phyloP scores from a whole-genome alignment of 1,284 basidiomycete species.

The Trichosporon ovoides region DNA sequence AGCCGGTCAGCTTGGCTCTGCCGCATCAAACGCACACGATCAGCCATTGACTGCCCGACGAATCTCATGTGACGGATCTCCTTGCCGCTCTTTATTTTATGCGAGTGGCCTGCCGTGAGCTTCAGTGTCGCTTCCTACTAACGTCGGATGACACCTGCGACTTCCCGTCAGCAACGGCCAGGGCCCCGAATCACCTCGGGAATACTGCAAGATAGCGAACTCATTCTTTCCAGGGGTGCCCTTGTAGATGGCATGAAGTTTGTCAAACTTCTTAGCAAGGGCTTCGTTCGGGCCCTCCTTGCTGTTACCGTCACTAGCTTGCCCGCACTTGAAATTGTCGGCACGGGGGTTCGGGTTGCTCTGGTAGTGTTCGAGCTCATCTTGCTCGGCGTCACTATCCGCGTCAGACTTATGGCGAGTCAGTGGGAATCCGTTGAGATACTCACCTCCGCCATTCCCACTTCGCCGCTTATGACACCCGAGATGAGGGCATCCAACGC shows the following conservation, averaged over 20 bases:
- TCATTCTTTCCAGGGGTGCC: conserved; percentile 37
- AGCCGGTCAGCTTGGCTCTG: not conserved
- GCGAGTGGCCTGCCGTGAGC: conserved; percentile 38
- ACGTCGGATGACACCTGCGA: conserved; percentile 39
- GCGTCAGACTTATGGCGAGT: not conserved
- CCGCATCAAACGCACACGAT: conserved; percentile 55
- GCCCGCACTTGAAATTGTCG: conserved; percentile 36
- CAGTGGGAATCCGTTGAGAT: not conserved
- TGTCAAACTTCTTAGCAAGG: conserved; percentile 42
- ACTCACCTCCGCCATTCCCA: conserved; percentile 11
- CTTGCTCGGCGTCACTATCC: conserved; percentile 8
- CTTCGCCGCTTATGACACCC: conserved; percentile 30
- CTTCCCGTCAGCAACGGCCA: conserved; percentile 17
- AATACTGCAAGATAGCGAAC: conserved; percentile 38
- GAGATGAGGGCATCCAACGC: conserved; percentile 38
- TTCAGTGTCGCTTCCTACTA: conserved; percentile 10
- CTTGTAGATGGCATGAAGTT: conserved; percentile 38
- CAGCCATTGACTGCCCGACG: conserved; percentile 67
- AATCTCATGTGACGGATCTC: conserved; percentile 63
- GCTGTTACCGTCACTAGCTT: conserved; percentile 28
- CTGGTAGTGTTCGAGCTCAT: not conserved
- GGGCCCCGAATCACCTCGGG: conserved; percentile 22
- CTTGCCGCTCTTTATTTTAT: conserved; percentile 58
- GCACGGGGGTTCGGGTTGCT: conserved; percentile 21
- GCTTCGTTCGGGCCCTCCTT: conserved; percentile 40